Base-by-base conservation (phyloP, 805 yeast genomes). In the Kregervanrija fluxuum region DNA sequence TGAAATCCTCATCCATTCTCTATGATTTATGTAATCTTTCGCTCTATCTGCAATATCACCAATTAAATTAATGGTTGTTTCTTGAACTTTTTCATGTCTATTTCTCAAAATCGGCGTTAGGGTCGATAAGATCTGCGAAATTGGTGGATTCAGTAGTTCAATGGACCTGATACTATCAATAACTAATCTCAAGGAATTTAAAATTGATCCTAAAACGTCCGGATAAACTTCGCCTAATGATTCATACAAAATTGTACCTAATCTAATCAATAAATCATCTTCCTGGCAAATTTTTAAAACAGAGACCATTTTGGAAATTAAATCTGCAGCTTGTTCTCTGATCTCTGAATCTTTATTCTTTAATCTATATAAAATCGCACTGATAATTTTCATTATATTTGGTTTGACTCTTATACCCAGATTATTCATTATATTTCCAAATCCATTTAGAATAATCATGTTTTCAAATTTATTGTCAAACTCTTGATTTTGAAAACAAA, bases 1-100 rank as follows among this genome's bases (percentile, higher is more conserved):
- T 56, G 96, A 86, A 22, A 91, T 85, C 50, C 98, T 73, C 91
- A 93, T 87, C 99, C 99, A 93, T 63, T 93, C 99, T 49, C 87
- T 79, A 3, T 96, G 95, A 33, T 89, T 80, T 12, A 89, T 85
- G 44, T 79, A 77, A 50, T 86, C 95, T 1, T 95, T 81, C 9
- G 85, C 90, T 37, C 77, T 72, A 40, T 74, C 77, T 0, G 98
- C 96, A 44, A 91, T 82, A 41, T 78, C 69, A 2, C 96, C 96
- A 22, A 93, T 82, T 14, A 91, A 67, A 37, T 73, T 77, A 34
- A 93, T 84, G 8, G 90, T 77, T 48, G 81, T 76, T 51, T 86
- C 91, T 60, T 89, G 97, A 2, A 93, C 98, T 50, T 84, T 85
- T 51, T 85, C 96, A 58, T 90, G 93, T 47, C 91, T 70, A 59